Evolutionary conservation across 768 basidiomycete species (phyloP), one percentile per base, ranked within the genome.

Genomic region (Naganishia kalamii): DNA sequence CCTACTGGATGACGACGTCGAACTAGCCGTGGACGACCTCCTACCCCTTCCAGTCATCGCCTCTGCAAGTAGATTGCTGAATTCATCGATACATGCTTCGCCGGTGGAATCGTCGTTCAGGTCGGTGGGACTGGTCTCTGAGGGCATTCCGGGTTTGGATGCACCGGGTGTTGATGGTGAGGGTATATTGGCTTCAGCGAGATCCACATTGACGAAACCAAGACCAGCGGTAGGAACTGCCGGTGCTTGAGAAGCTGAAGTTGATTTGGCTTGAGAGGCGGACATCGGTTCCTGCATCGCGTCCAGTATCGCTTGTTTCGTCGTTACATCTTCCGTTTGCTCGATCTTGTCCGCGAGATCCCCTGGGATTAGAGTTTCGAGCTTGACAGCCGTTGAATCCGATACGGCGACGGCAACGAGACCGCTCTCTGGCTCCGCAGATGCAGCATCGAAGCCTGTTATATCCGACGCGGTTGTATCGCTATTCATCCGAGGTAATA

Each of bases 81-180:
- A 64, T 41, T 64, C 50, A 41, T 64, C 29, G 30, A 64, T 41
- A 46, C 63, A 64, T 5, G 60, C 19, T 33, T 15, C 8, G 47
- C 25, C 60, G 17, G 19, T 48, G n/a, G n/a, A n/a, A n/a, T n/a
- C n/a, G n/a, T n/a, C n/a, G n/a, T n/a, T n/a, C n/a, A n/a, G n/a
- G n/a, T n/a, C n/a, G n/a, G n/a, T n/a, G n/a, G n/a, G n/a, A 19
- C n/a, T 40, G 27, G 21, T 47, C 41, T n/a, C 29, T 5, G 41
- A 15, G 5, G 6, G 27, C 40, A n/a, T n/a, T 15, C 23, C 19
- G 21, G 33, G 6, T 11, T n/a, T 23, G 13, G n/a, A n/a, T 35
- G 54, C 32, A 10, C 30, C 54, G 27, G n/a, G 33, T 5, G 54
- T 35, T 37, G 54, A 15, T 3, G 27, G 5, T 30, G 27, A 57